Evolutionary conservation across 2,329 filamentous ascomycete species (phyloP), one percentile per base, ranked within the genome.

Genomic region (Ophiostoma sp.): DNA sequence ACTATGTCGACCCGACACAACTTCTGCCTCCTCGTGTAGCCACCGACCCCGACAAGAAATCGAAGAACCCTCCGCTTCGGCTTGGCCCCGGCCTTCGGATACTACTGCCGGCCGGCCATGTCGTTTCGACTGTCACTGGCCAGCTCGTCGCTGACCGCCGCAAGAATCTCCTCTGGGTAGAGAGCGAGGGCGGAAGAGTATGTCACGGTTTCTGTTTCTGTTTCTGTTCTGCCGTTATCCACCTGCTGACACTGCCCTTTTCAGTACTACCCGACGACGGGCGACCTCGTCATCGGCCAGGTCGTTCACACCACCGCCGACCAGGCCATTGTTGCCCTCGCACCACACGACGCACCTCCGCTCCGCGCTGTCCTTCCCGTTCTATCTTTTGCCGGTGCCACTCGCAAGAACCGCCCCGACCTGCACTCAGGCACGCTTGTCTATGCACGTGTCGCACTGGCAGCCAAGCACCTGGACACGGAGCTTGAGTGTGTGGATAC

Each of bases 401-500:
- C 90, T 62, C 95, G 93, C 78, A 98, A 98, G 80, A 97, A 92
- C 2, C 85, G 93, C 1, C 95, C 95, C 0, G 84, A 91, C 72
- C 85, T 98, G 60, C 81, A 83, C 41, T 75, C 86, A 14, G 92
- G 92, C 49, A 87, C 92, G 66, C 81, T 97, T 41, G 92, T 98
- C 47, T 98, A 98, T 79, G 94, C 93, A 49, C 90, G 94, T 71
- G 87, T 99, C 60, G 82, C 85, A 41, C 85, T 89, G 55, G 89
- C 91, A 18, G 89, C 92, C 74, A 88, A 89, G 72, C 90, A 93
- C 77, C 92, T 93, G 80, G 92, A 97, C 75, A 85, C 92, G 0
- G 95, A 98, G 79, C 81, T 99, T 62, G 92, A 96, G 75, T 98
- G 95, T 77, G 89, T 96, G 62, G 92, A 93, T 71, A 84, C 91